A percentile compares a stretch with the other conserved stretches of the same genome.
These are phyloP conservation scores for Dipsacomyces acuminosporus DNA, from an alignment of 371 early-diverging fungal species.

Conservation along the genomic window DNA sequence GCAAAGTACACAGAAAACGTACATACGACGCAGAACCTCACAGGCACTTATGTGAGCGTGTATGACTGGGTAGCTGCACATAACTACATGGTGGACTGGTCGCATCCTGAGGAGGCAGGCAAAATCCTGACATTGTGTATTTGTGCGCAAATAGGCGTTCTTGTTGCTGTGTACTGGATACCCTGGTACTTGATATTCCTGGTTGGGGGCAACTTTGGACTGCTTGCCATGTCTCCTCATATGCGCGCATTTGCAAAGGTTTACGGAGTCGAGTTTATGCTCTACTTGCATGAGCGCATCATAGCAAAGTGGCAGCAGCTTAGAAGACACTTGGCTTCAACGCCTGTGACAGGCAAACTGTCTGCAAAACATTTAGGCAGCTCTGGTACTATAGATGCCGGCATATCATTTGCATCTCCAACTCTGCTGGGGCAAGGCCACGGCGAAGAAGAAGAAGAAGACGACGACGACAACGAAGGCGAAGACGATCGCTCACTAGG, in stretches of 20 bases:
- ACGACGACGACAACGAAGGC: conserved; percentile 6
- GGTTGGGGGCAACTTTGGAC: conserved; percentile 21
- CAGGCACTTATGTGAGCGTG: conserved; percentile 28
- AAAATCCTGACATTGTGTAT: conserved; percentile 22
- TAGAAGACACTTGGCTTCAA: not conserved
- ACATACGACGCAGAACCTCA: conserved; percentile 44
- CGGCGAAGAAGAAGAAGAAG: not conserved
- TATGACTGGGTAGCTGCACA: conserved; percentile 42
- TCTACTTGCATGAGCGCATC: conserved; percentile 19
- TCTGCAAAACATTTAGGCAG: not conserved
- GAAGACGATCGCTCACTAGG: not conserved
- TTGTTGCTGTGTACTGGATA: conserved; percentile 34
- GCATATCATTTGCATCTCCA: conserved; percentile 10
- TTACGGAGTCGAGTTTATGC: conserved; percentile 31
- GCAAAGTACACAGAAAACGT: conserved; percentile 39
- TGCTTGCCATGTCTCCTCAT: conserved; percentile 42
- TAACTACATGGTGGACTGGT: conserved; percentile 39
- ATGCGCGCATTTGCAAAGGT: conserved; percentile 37
- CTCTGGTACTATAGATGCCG: not conserved
- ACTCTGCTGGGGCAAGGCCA: conserved; percentile 5
- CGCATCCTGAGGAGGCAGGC: conserved; percentile 21
- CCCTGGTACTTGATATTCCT: conserved; percentile 40
- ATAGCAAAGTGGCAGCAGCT: conserved; percentile 5
- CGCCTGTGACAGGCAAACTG: conserved; percentile 6
- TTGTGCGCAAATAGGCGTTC: conserved; percentile 23